Evolutionary conservation across 495 filamentous ascomycete species (phyloP).

Genomic region (Friedmanniomyces simplex): DNA sequence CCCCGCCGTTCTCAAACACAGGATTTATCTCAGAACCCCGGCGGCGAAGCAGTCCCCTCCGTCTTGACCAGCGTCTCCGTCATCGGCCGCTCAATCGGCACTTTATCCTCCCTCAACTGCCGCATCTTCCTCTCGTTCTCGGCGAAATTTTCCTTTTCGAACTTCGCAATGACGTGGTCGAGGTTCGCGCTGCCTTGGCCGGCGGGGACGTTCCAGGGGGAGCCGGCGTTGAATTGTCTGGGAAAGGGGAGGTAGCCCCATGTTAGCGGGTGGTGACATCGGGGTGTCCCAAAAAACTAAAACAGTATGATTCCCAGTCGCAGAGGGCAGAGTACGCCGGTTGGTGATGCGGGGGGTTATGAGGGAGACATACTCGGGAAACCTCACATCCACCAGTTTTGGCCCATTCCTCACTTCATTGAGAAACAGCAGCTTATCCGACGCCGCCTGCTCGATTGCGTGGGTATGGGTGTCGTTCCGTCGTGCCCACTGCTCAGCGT

Average conservation of each 20-base stretch:
- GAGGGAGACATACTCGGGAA: constrained; percentile 54
- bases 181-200: constrained; percentile 49
- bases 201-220: constrained; percentile 53
- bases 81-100: constrained; percentile 24
- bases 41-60: not conserved
- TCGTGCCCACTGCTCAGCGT: constrained; percentile 43
- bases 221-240: constrained; percentile 51
- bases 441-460: constrained; percentile 58
- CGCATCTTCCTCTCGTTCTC: constrained; percentile 38
- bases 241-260: too few species aligned
- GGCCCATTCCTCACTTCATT: constrained; percentile 33
- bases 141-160: constrained; percentile 46
- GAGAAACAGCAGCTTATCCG: constrained; percentile 56
- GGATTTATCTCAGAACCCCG: not conserved
- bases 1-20: too few species aligned
- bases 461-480: constrained; percentile 53
- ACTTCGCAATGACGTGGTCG: constrained; percentile 51
- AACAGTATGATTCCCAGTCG: too few species aligned
- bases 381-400: constrained; percentile 44
- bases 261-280: too few species aligned
- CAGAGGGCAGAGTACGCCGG: too few species aligned
- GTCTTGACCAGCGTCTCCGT: constrained; percentile 5
- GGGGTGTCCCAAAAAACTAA: too few species aligned
- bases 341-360: not conserved
- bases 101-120: constrained; percentile 23